phyloP scores from a whole-genome alignment of 148 eudicot species.

The Silene conica region DNA sequence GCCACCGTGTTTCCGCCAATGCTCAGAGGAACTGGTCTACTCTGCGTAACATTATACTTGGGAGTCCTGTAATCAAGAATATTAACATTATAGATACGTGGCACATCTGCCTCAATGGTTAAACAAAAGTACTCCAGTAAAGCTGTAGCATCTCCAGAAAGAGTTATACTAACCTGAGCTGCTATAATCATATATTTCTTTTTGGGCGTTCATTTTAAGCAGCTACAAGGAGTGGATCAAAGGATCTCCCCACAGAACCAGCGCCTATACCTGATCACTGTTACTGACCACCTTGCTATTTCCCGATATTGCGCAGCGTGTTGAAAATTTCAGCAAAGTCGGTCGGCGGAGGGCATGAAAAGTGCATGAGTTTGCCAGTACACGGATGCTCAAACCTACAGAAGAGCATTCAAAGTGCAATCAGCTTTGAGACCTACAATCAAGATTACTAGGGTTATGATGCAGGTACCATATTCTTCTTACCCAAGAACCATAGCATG shows the following conservation, averaged over 20 bases:
- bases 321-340: conserved; percentile 61
- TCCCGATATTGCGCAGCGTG: conserved; percentile 39
- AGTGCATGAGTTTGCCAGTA: conserved; percentile 55
- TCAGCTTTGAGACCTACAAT: background rate
- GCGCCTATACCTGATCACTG: background rate
- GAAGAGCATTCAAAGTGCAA: background rate
- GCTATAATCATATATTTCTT: background rate
- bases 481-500: conserved; percentile 96
- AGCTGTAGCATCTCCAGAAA: background rate
- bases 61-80: background rate
- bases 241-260: background rate
- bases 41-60: background rate
- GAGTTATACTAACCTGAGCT: conserved; percentile 4
- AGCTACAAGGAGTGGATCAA: background rate
- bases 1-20: background rate
- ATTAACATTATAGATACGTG: background rate
- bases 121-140: background rate
- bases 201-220: conserved; percentile 1
- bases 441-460: background rate
- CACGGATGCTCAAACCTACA: conserved; percentile 81
- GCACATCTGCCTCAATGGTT: background rate
- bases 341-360: conserved; percentile 73
- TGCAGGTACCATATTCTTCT: conserved; percentile 13
- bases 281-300: conserved; percentile 12
- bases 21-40: background rate